Percentiles rank a stretch among this genome's conserved stretches.
Evolutionary conservation across 2,329 filamentous ascomycete species (phyloP).

Genomic region (Pleomassaria siparia): DNA sequence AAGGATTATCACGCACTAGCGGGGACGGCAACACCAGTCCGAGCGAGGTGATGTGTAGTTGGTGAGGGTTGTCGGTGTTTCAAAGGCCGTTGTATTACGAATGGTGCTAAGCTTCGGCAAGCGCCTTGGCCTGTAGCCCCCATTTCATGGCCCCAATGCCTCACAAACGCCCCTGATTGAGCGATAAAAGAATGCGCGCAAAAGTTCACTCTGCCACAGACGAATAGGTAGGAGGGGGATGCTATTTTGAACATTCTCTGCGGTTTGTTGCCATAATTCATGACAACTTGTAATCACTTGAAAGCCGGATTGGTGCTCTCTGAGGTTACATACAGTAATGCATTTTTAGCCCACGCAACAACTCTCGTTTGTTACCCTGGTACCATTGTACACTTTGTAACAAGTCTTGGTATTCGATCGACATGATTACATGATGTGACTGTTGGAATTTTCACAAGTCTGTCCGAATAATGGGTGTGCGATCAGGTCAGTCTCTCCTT

Average conservation of each 20-base stretch:
- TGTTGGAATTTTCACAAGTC: too few species aligned
- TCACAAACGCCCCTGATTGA: neutral
- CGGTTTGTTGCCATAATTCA: neutral
- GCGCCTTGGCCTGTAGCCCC: constrained; percentile 19
- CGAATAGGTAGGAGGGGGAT: neutral
- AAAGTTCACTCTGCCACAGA: constrained; percentile 1
- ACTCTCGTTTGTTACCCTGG: too few species aligned
- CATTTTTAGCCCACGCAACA: too few species aligned
- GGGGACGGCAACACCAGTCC: neutral
- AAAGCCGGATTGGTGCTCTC: too few species aligned
- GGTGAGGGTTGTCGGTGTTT: constrained; percentile 26
- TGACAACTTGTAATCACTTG: too few species aligned
- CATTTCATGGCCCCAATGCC: constrained; percentile 17
- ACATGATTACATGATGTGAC: too few species aligned
- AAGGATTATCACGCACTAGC: constrained; percentile 1
- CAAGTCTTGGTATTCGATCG: too few species aligned
- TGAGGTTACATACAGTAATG: too few species aligned
- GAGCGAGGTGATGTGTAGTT: neutral
- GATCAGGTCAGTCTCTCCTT: too few species aligned
- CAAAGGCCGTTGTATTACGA: constrained; percentile 15
- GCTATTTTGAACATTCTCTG: neutral
- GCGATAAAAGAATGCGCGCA: neutral
- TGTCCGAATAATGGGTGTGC: too few species aligned
- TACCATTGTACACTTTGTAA: too few species aligned
- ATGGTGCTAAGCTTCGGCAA: constrained; percentile 19